Base-by-base conservation (phyloP, 257 asterid species). In the Perilla frutescens region DNA sequence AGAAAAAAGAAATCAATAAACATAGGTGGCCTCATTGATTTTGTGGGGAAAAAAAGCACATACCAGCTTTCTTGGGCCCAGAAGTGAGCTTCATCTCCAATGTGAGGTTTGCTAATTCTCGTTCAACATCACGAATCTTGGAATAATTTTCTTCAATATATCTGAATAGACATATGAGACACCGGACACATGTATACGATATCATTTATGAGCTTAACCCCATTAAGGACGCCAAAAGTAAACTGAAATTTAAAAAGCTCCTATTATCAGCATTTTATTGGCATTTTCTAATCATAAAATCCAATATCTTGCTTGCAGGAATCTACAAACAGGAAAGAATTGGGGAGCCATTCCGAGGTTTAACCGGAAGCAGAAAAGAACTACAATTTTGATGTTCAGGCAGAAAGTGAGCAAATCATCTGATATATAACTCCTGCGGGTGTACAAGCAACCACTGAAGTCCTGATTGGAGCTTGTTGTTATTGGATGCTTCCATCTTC, bases 81-180 rank as follows among this genome's bases (percentile, higher is more conserved):
- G 63, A 41, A 57, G 63, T 57, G 63, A 57, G 15, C 20, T 57
- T 57, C 94, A 88, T 85, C 86, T 88, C 96, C 94, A 90, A 86
- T n/a, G 80, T 63, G 74, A 90, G 92, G 77, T 87, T 90, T 31
- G 81, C 70, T 66, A 90, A 76, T 86, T 92, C 96, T 20, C 91
- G 86, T 75, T 92, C 98, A 68, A 92, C 96, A 85, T 90, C 96
- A 60, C 93, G 96, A 79, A 91, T 91, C 89, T 86, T 89, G 72
- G 96, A 75, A 74, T 88, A 90, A 75, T 90, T 92, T 80, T 90
- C 96, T 37, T 83, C 91, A 62, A 92, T 92, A 77, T 90, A 92
- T 85, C 98, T 92, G 63, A 57, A 57, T 32, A 6, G 2, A 32
- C 39, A 57, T 32, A 11, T 4, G 62, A 32, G 37, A 31, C 4